phyloP scores from a whole-genome alignment of 2,329 filamentous ascomycete genomes.

The Claviceps sp. region DNA sequence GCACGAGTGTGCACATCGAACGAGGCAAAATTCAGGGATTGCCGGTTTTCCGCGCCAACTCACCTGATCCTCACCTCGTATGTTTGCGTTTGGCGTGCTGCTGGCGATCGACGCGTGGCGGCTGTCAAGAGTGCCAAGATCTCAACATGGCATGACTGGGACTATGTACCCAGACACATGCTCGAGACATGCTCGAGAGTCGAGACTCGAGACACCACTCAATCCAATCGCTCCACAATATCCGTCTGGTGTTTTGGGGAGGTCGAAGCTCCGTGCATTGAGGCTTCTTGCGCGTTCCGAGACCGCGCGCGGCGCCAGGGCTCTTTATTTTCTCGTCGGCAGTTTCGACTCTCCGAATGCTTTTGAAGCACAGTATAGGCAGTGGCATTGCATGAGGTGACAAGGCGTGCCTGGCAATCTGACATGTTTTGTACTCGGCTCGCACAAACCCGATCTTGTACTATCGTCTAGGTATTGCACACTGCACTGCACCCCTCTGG shows the following conservation, averaged over 20 bases:
- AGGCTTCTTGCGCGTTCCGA: neutral
- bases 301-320: neutral
- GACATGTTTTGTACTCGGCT: neutral
- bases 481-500: too few species aligned
- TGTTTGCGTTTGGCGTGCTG: neutral
- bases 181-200: too few species aligned
- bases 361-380: neutral
- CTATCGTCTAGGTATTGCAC: neutral
- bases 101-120: neutral
- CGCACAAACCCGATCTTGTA: neutral
- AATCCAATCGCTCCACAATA: neutral
- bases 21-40: neutral
- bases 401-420: neutral
- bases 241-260: neutral
- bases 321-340: neutral
- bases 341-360: neutral
- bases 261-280: neutral
- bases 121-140: neutral
- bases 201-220: too few species aligned
- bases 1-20: neutral
- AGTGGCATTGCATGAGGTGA: neutral
- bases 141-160: neutral
- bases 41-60: neutral
- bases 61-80: neutral
- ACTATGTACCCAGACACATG: too few species aligned